Conservation (phyloP, 257 asterid species). For the Nicotiana obtusifolia region DNA sequence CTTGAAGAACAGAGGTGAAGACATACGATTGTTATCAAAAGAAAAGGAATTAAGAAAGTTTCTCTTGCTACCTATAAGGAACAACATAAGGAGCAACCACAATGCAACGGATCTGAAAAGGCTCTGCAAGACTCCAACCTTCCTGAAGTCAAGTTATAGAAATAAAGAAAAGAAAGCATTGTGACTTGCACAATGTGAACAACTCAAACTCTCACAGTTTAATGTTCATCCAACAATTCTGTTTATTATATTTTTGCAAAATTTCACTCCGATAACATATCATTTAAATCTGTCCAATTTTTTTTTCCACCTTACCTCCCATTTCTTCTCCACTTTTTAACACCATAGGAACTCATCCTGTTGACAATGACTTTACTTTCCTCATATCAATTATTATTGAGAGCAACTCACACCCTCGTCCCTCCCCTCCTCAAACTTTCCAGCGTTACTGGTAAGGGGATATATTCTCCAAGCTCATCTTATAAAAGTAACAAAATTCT, state of each 20-base stretch:
- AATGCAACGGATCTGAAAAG: conserved; percentile 64
- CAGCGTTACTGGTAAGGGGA: background rate
- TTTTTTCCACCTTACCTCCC: background rate
- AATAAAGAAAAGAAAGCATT: background rate
- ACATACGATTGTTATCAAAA: background rate
- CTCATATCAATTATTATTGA: background rate
- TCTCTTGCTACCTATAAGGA: conserved; percentile 69
- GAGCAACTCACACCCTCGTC: background rate
- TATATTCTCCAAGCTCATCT: background rate
- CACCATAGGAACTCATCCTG: background rate
- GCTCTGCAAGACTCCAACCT: conserved; percentile 98
- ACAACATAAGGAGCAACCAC: conserved; percentile 95
- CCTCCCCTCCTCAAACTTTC: background rate
- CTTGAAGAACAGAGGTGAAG: background rate
- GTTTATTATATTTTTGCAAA: background rate
- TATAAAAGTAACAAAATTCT: background rate
- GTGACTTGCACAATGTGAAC: background rate
- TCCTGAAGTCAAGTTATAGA: conserved; percentile 46
- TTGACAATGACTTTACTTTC: background rate
- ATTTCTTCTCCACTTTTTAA: background rate
- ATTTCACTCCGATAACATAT: background rate
- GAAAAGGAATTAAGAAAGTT: background rate
- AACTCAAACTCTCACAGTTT: background rate
- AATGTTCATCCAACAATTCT: background rate
- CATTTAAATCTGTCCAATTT: background rate